Evolutionary conservation across 306 rosid species (phyloP).

Genomic region (Ammopiptanthus mongolicus): DNA sequence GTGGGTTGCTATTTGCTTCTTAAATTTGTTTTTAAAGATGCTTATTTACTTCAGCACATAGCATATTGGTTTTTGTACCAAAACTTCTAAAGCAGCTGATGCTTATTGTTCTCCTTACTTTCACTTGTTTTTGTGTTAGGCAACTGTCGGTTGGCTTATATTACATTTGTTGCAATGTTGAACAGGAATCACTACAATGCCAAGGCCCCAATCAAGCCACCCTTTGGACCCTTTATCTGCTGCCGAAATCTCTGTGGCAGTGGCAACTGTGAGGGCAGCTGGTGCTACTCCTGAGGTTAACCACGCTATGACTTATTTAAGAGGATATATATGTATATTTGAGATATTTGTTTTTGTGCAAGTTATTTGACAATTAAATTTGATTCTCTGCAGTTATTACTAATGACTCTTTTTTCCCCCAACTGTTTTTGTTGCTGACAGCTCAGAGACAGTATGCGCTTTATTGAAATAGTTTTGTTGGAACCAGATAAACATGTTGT

Average conservation of each 20-base stretch:
- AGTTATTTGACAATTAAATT: neutral
- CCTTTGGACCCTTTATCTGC: conserved; percentile 84
- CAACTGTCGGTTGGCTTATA: neutral
- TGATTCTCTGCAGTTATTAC: neutral
- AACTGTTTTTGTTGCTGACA: conserved; percentile 19
- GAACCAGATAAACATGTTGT: conserved; percentile 81
- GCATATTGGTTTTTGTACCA: neutral
- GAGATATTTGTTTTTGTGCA: neutral
- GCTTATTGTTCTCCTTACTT: neutral
- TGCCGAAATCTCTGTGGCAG: conserved; percentile 78
- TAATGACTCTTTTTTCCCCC: neutral
- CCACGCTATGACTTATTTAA: neutral
- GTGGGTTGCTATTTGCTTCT: neutral
- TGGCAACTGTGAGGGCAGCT: conserved; percentile 82
- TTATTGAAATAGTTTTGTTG: conserved; percentile 58
- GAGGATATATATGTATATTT: neutral
- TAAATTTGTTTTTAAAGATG: neutral
- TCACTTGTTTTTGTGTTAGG: neutral
- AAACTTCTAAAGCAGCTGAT: neutral
- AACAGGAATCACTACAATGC: conserved; percentile 48
- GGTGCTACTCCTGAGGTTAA: conserved; percentile 83
- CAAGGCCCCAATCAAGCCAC: conserved; percentile 66
- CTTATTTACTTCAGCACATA: neutral
- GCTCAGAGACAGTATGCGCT: conserved; percentile 86
- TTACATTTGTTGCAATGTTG: conserved; percentile 7